Evolutionary conservation across 345 rosid genomes (phyloP), one percentile per base, ranked within the genome.

Genomic region (Cardamine occulta): DNA sequence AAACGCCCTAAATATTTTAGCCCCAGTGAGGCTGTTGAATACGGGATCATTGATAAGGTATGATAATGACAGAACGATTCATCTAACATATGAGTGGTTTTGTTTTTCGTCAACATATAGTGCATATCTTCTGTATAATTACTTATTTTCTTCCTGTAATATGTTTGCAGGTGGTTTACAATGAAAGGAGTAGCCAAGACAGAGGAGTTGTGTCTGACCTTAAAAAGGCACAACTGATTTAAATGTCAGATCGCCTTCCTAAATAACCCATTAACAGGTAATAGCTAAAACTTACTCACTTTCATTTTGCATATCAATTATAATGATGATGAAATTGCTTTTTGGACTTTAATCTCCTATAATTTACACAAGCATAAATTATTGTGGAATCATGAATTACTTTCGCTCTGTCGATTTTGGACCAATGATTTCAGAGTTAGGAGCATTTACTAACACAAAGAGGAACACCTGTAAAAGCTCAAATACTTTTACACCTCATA

Each of bases 31-130:
- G 83, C 83, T 86, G 87, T 95, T 83, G 97, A 90, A 84, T 92
- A 92, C 54, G 97, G 97, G 75, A 85, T 92, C 86, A 90, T 93
- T 64, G 99, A 92, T 81, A 90, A 90, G 96, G 97, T 89, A 74
- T 32, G 6, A 28, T 55, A 48, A 64, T 35, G 59, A 32, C 74
- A 63, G 53, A 39, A 73, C 10, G 40, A 23, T 29, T 3, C 3
- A 8, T 2, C 9, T 4, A 66, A 17, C 71, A 57, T 24, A 44
- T 26, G 14, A 35, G 29, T 35, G 54, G 1, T 71, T 47, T 21
- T 75, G 29, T 44, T 53, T 54, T 54, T 61, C 10, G 8, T 74
- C 70, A 39, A 67, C 59, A 19, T 4, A 13, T 34, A 48, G 32
- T 45, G 29, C 52, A 28, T 18, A 51, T 45, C 56, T 69, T 39